These are phyloP conservation scores for Alternaria hordeiaustralica DNA, from an alignment of 2,329 filamentous ascomycete genomes.

Conservation along the genomic window DNA sequence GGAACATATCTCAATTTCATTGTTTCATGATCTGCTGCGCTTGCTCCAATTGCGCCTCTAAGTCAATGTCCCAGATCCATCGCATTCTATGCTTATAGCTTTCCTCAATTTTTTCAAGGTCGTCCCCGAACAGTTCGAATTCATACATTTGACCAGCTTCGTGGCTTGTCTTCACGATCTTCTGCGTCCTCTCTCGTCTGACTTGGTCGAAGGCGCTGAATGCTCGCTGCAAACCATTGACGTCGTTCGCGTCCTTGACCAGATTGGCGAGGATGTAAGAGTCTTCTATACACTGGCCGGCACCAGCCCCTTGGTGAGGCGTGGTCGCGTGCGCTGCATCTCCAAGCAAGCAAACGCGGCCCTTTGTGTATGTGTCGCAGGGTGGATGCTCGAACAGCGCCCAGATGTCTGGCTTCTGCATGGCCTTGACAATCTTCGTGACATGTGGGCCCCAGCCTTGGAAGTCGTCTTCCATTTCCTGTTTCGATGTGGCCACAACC, in stretches of 20 bases:
- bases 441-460: constrained; percentile 38
- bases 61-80: constrained; percentile 53
- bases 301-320: constrained; percentile 64
- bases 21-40: constrained; percentile 37
- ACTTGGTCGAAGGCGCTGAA: constrained; percentile 41
- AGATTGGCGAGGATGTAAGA: constrained; percentile 45
- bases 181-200: constrained; percentile 36
- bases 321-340: constrained; percentile 64
- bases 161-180: constrained; percentile 37
- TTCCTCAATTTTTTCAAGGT: constrained; percentile 47
- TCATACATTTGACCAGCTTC: constrained; percentile 50
- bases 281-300: constrained; percentile 64
- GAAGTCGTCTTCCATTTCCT: constrained; percentile 42
- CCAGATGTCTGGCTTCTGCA: constrained; percentile 63
- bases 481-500: constrained; percentile 43
- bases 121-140: constrained; percentile 48
- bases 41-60: constrained; percentile 43
- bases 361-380: constrained; percentile 54
- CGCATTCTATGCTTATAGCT: constrained; percentile 40
- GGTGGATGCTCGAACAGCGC: constrained; percentile 63
- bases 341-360: constrained; percentile 58
- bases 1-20: background rate
- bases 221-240: constrained; percentile 42
- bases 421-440: constrained; percentile 40
- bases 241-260: constrained; percentile 35